Evolutionary conservation across 176 grass and related monocot genomes (phyloP).

Genomic region (Ensete glaucum): DNA sequence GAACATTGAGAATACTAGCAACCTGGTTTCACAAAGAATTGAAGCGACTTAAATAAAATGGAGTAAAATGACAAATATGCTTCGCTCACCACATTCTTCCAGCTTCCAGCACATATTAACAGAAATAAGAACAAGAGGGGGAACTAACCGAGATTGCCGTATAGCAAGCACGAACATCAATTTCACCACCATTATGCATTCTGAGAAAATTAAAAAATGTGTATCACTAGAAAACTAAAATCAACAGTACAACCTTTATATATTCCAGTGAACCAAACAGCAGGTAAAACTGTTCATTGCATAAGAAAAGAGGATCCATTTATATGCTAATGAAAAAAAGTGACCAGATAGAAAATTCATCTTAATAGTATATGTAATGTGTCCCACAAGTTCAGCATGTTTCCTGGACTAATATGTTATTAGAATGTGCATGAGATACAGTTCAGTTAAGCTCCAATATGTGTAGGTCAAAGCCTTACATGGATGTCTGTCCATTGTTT

Average conservation of each 20-base stretch:
- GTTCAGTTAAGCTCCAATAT: no score
- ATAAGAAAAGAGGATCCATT: background rate
- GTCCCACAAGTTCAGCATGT: no score
- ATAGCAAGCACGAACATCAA: constrained; percentile 88
- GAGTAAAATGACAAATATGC: constrained; percentile 7
- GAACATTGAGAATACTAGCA: constrained; percentile 85
- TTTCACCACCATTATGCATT: constrained; percentile 90
- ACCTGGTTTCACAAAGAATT: constrained; percentile 40
- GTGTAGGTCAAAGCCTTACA: no score
- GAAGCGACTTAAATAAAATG: constrained; percentile 5
- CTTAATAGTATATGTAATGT: no score
- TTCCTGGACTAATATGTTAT: no score
- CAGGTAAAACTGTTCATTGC: background rate
- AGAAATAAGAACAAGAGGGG: background rate
- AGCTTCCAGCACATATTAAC: background rate
- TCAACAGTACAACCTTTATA: background rate
- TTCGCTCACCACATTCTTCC: background rate
- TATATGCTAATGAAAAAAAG: background rate
- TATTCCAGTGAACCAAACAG: background rate
- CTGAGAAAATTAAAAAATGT: constrained; percentile 26
- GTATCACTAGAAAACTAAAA: background rate
- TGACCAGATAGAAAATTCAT: no score
- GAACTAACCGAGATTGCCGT: constrained; percentile 73
- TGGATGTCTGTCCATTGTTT: no score
- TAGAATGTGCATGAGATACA: no score